Conservation (phyloP, 2,329 filamentous ascomycete genomes). For the Plenodomus biglobosus region DNA sequence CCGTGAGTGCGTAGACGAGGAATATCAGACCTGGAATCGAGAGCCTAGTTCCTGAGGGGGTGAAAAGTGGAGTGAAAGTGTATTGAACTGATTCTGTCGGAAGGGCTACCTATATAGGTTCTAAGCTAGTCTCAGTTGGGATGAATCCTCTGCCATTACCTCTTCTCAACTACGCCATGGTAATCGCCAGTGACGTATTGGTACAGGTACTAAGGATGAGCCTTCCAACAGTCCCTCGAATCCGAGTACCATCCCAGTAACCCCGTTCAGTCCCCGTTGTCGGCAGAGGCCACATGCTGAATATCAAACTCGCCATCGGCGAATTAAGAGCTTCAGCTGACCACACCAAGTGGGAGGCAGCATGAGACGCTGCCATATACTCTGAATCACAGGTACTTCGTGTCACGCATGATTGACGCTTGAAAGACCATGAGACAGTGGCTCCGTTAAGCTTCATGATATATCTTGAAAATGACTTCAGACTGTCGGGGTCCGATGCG, state of each 20-base stretch:
- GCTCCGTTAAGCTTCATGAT: conserved; percentile 18
- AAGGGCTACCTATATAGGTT: too few species aligned
- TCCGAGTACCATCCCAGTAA: background rate
- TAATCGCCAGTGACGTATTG: too few species aligned
- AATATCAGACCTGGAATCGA: conserved; percentile 3
- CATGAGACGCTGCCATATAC: conserved; percentile 13
- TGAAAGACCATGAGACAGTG: conserved; percentile 20
- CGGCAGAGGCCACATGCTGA: background rate
- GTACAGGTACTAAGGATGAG: background rate
- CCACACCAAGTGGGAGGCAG: conserved; percentile 8
- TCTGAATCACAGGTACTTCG: conserved; percentile 18
- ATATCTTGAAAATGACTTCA: conserved; percentile 17
- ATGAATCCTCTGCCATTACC: too few species aligned
- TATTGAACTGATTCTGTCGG: too few species aligned
- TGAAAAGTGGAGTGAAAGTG: background rate
- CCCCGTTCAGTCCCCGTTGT: conserved; percentile 1
- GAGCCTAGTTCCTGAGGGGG: conserved; percentile 1
- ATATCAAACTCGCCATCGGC: background rate
- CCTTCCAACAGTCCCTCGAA: conserved; percentile 1
- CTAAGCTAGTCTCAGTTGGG: too few species aligned
- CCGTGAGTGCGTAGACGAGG: conserved; percentile 4
- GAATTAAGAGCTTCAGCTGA: too few species aligned
- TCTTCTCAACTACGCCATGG: too few species aligned
- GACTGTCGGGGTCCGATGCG: conserved; percentile 6
- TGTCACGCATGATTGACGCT: conserved; percentile 19